phyloP scores from a whole-genome alignment of 169 alveolate genomes.

The Plasmodium chabaudi region DNA sequence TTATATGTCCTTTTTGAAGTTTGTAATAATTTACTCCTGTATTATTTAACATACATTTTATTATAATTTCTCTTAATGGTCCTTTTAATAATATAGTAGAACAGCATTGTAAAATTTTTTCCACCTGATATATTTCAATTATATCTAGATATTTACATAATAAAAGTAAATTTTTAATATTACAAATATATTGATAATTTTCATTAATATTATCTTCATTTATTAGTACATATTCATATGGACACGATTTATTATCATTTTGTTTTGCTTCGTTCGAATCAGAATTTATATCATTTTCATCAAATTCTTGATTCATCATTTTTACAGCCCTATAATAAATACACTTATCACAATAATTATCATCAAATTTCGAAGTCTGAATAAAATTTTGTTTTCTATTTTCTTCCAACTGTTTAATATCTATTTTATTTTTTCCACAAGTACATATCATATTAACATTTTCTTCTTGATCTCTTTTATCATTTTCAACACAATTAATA shows the following conservation, averaged over 20 bases:
- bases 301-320: neutral
- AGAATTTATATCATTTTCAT: neutral
- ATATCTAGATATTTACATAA: conserved; percentile 67
- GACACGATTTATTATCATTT: neutral
- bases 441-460: conserved; percentile 25
- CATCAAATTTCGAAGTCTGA: conserved; percentile 35
- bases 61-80: conserved; percentile 64
- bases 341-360: conserved; percentile 53
- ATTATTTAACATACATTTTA: conserved; percentile 62
- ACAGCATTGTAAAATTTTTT: conserved; percentile 58
- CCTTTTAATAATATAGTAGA: conserved; percentile 39
- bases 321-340: conserved; percentile 36
- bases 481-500: conserved; percentile 49
- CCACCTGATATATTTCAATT: conserved; percentile 67
- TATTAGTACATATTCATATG: conserved; percentile 30
- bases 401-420: conserved; percentile 31
- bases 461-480: conserved; percentile 46
- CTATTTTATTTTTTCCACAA: conserved; percentile 42
- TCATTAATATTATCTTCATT: conserved; percentile 73
- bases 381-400: conserved; percentile 31
- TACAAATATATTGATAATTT: conserved; percentile 60
- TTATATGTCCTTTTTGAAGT: conserved; percentile 69
- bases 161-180: conserved; percentile 51
- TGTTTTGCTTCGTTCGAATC: neutral
- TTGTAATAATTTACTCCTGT: conserved; percentile 70